Evolutionary conservation across 371 early-diverging fungal species (phyloP), one percentile per base, ranked within the genome.

Genomic region (Mortierella sp.): DNA sequence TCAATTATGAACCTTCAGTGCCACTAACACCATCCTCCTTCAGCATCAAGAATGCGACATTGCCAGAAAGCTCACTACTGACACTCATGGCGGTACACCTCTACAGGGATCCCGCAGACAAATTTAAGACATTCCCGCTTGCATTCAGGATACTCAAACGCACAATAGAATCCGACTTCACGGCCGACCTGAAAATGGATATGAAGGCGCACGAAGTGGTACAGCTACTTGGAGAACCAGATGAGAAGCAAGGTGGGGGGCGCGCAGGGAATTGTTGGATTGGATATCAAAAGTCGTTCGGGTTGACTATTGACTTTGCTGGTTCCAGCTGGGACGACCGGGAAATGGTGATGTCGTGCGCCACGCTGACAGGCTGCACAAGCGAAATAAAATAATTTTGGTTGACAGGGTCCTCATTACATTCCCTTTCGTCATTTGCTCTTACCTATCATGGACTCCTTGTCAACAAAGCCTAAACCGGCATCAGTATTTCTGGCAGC

Each of bases 251-350:
- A 12, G 72, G 72, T 2, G 72, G 72, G 0, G 72, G 67, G 1
- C 52, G 72, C 5, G 37, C 32, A 0, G 67, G 72, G 15, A 72
- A 61, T 30, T 72, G 72, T n/a, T 72, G 72, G 72, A 61, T 72
- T 24, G 72, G 72, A 17, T 72, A 66, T 44, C 56, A 58, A 9
- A 52, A 24, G 27, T 44, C 64, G 23, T 12, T 27, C 6, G 71
- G 64, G 5, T 21, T 60, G 6, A 26, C 71, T 14, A 46, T 59
- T 12, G 64, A 64, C 50, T 57, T 72, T 41, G 65, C 43, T 3
- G 65, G 61, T 3, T 34, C 56, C 21, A 56, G 24, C 46, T 65
- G 66, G 72, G 65, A 65, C 1, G 57, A 72, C 34, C 39, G 66
- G 7, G 52, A 60, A 4, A 65, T 64, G 72, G 30, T 6, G 7